Evolutionary conservation across 176 grass and related monocot genomes (phyloP).

Genomic region (Alloteropsis semialata): DNA sequence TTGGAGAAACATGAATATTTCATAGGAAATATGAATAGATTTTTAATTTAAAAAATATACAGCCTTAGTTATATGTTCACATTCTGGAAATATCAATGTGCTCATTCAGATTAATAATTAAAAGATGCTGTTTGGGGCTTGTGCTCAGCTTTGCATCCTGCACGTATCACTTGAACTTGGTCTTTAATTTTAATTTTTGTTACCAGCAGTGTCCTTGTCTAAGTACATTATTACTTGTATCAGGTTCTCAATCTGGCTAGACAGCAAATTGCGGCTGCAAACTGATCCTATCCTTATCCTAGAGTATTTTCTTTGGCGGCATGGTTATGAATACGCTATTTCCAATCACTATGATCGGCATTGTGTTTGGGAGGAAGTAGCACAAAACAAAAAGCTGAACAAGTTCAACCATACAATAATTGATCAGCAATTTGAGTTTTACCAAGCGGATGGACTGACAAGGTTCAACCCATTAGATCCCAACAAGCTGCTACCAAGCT

Average conservation of each 20-base stretch:
- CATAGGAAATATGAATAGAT: neutral
- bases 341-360: constrained; percentile 97
- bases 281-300: constrained; percentile 91
- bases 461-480: constrained; percentile 76
- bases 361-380: constrained; percentile 97
- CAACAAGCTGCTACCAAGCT: constrained; percentile 86
- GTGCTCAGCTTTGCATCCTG: constrained; percentile 1
- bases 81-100: neutral
- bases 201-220: neutral
- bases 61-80: neutral
- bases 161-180: neutral
- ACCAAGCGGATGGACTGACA: constrained; percentile 85
- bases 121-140: neutral
- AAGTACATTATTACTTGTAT: constrained; percentile 14
- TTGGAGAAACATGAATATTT: neutral
- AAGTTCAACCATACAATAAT: constrained; percentile 98
- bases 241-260: constrained; percentile 99
- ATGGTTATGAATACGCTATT: constrained; percentile 92
- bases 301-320: constrained; percentile 97
- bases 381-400: constrained; percentile 95
- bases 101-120: neutral
- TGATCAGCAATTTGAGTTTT: constrained; percentile 98
- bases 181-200: neutral
- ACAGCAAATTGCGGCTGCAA: constrained; percentile 96
- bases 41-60: neutral